Evolutionary conservation across 2,329 filamentous ascomycete species (phyloP).

Genomic region (Arthrobotrys sphaeroides): DNA sequence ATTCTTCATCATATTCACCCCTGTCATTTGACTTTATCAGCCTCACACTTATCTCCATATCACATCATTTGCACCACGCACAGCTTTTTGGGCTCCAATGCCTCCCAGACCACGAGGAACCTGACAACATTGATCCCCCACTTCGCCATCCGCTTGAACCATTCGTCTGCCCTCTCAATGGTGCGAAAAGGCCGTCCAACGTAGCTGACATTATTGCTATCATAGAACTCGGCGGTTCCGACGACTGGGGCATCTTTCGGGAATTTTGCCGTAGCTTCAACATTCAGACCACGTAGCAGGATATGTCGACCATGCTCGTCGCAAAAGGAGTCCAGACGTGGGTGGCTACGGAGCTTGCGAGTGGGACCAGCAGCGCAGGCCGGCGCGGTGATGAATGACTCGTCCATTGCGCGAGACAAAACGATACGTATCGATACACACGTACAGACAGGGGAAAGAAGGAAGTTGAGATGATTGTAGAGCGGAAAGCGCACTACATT

Average conservation of each 20-base stretch:
- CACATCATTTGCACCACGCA: constrained; percentile 33
- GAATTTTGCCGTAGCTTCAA: constrained; percentile 62
- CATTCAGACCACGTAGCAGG: constrained; percentile 62
- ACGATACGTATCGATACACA: no score
- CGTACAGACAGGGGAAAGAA: no score
- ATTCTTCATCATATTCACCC: constrained; percentile 60
- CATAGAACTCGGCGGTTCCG: constrained; percentile 62
- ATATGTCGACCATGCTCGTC: constrained; percentile 62
- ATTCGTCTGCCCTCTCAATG: constrained; percentile 61
- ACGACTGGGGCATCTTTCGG: constrained; percentile 62
- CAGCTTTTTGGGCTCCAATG: constrained; percentile 59
- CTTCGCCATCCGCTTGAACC: constrained; percentile 61
- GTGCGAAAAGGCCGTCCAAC: constrained; percentile 61
- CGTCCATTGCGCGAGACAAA: constrained; percentile 42
- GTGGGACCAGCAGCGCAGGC: constrained; percentile 50
- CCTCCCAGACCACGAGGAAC: constrained; percentile 64
- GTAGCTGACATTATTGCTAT: constrained; percentile 62
- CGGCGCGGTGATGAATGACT: constrained; percentile 37
- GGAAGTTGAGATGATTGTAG: constrained; percentile 31
- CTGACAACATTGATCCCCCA: constrained; percentile 62
- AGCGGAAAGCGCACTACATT: constrained; percentile 19
- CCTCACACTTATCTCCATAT: background rate
- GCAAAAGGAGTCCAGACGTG: constrained; percentile 59
- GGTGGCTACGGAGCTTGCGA: constrained; percentile 47
- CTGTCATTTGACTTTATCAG: constrained; percentile 22